phyloP scores from a whole-genome alignment of 225 moss, liverwort and hornwort species.

The Bryum argenteum region DNA sequence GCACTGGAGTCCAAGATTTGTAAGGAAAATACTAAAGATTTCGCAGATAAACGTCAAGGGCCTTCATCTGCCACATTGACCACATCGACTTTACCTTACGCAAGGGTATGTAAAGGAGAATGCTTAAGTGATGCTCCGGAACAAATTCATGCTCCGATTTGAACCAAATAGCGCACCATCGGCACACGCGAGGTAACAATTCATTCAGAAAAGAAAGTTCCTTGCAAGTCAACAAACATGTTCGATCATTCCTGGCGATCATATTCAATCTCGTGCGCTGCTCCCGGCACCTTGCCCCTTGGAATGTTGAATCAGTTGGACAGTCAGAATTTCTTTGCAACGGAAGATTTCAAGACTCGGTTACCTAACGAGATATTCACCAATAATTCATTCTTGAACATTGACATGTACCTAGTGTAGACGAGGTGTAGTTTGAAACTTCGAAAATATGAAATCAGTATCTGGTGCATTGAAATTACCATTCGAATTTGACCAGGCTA shows the following conservation, averaged over 20 bases:
- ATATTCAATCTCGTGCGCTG: slow-evolving; percentile 3
- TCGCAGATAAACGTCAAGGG: background rate
- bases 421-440: background rate
- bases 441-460: background rate
- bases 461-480: background rate
- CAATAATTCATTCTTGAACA: background rate
- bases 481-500: background rate
- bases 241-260: no score
- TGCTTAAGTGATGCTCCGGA: background rate
- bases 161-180: background rate
- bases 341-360: slow-evolving; percentile 5
- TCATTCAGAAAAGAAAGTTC: background rate
- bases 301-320: background rate
- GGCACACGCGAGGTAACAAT: background rate
- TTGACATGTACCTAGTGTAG: background rate
- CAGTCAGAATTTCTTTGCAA: slow-evolving; percentile 14
- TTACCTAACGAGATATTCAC: background rate
- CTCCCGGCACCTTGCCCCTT: background rate
- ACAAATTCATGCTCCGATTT: background rate
- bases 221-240: no score
- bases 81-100: background rate
- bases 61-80: background rate
- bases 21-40: background rate
- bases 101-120: background rate
- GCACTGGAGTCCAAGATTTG: background rate